Evolutionary conservation across 2,329 filamentous ascomycete genomes (phyloP), one percentile per base, ranked within the genome.

Genomic region (Pseudofabraea citricarpa): DNA sequence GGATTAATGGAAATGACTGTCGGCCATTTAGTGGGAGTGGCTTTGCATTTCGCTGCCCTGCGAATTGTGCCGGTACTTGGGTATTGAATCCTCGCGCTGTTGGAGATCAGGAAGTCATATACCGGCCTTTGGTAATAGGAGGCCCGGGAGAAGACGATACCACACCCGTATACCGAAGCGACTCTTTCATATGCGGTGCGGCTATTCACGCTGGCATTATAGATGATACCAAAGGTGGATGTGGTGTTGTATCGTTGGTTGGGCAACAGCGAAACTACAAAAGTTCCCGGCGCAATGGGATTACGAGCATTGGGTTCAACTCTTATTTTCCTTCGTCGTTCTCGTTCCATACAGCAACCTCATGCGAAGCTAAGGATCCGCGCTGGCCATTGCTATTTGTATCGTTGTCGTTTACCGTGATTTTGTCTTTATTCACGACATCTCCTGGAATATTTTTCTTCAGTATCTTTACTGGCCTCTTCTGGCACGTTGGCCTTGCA

Each of bases 281-380:
- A 32, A 73, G 77, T 32, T 81, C 83, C 8, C 75, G 77, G 37
- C 73, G 73, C n/a, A 73, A 94, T 57, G 87, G 85, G 41, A 89
- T 97, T 50, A 66, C 71, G 21, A 95, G 89, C 50, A 72, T 87
- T 42, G 75, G 66, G 4, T 98, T 98, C 60, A 79, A 90, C 49
- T 91, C 89, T 0, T 89, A 88, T 52, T 98, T 98, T 56, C 93
- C 93, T 1, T 83, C 87, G 22, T 84, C 90, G 0, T 96, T 88
- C 62, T 79, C 79, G 15, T 97, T 98, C 54, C 66, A 87, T 4
- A 64, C 71, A 4, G 74, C 74, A 23, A 73, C 89, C 6, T 66
- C 75, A 12, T 85, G 88, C 55, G 75, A 80, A 39, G 83, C 88
- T 13, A 73, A 74, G 43, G 93, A 97, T 62, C 77, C 86, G 45